Percentiles rank a stretch among this genome's conserved stretches.
Evolutionary conservation across 306 rosid species (phyloP).

Genomic region (Trifolium pratense): DNA sequence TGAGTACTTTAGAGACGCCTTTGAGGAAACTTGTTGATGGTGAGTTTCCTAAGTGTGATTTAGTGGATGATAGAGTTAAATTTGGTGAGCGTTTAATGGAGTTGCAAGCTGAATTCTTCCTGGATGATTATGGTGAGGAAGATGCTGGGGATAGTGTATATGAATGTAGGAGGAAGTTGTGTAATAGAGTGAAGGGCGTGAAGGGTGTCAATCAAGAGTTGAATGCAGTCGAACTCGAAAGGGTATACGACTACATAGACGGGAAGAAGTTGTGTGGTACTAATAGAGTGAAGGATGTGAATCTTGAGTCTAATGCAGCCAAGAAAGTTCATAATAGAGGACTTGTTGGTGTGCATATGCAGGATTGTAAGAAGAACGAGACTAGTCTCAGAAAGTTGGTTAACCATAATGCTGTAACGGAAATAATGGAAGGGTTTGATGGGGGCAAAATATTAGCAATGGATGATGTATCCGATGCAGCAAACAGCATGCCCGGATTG

Average conservation of each 20-base stretch:
- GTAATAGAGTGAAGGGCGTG: slow-evolving; percentile 41
- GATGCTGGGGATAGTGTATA: slow-evolving; percentile 35
- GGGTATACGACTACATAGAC: slow-evolving; percentile 19
- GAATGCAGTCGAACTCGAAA: slow-evolving; percentile 13
- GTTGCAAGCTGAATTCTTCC: slow-evolving; percentile 44
- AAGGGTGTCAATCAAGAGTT: slow-evolving; percentile 8
- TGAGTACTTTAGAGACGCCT: slow-evolving; percentile 62
- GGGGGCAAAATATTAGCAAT: slow-evolving; percentile 7
- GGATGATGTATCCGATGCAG: slow-evolving; percentile 36
- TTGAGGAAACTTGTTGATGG: slow-evolving; percentile 49
- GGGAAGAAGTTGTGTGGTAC: slow-evolving; percentile 36
- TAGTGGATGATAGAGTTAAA: slow-evolving; percentile 47
- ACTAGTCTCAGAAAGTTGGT: slow-evolving; percentile 16
- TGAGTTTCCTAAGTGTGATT: slow-evolving; percentile 54
- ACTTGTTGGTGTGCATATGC: slow-evolving; percentile 34
- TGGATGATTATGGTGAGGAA: slow-evolving; percentile 38
- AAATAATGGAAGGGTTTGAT: slow-evolving; percentile 18
- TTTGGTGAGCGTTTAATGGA: slow-evolving; percentile 54
- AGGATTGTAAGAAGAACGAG: slow-evolving; percentile 16
- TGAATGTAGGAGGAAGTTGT: slow-evolving; percentile 40
- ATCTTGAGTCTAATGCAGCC: slow-evolving; percentile 26
- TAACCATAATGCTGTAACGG: slow-evolving; percentile 11
- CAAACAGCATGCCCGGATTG: slow-evolving; percentile 37
- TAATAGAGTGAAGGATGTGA: slow-evolving; percentile 36
- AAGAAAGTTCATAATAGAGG: slow-evolving; percentile 37